Evolutionary conservation across 768 basidiomycete genomes (phyloP).

Genomic region (Hypholoma fasciculare): DNA sequence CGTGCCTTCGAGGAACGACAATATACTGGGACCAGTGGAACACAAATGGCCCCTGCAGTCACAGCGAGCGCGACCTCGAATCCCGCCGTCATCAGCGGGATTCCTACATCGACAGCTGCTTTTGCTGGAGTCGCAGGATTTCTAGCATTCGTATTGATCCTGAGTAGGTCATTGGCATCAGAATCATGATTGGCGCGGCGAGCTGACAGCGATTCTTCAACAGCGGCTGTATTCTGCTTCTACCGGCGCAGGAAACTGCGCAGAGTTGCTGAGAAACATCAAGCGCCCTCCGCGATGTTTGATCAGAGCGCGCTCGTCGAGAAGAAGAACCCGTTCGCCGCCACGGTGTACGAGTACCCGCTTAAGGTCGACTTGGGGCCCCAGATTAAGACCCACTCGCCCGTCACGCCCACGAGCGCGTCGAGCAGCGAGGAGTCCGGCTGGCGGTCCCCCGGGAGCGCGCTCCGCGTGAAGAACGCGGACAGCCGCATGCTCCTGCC

Average conservation of each 20-base stretch:
- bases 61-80: slow-evolving; percentile 6
- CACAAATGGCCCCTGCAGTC: slow-evolving; percentile 6
- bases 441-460: neutral
- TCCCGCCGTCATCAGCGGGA: slow-evolving; percentile 4
- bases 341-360: slow-evolving; percentile 1
- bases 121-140: slow-evolving; percentile 29
- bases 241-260: slow-evolving; percentile 13
- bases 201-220: neutral
- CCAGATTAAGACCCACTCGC: neutral
- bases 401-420: slow-evolving; percentile 1
- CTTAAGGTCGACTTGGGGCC: neutral
- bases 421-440: slow-evolving; percentile 4
- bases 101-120: slow-evolving; percentile 32
- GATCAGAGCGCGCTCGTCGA: slow-evolving; percentile 15
- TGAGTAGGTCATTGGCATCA: slow-evolving; percentile 26
- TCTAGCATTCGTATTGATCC: slow-evolving; percentile 25
- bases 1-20: neutral
- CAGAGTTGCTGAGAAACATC: slow-evolving; percentile 1
- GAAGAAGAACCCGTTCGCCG: slow-evolving; percentile 13
- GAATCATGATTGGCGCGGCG: neutral
- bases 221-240: slow-evolving; percentile 13
- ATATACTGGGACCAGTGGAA: neutral
- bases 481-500: slow-evolving; percentile 9
- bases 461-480: slow-evolving; percentile 16
- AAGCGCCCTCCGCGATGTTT: slow-evolving; percentile 11